A percentile compares a stretch with the other conserved stretches of the same genome.
Conservation (phyloP, 176 grass and related monocot genomes). For the Panicum miliaceum region DNA sequence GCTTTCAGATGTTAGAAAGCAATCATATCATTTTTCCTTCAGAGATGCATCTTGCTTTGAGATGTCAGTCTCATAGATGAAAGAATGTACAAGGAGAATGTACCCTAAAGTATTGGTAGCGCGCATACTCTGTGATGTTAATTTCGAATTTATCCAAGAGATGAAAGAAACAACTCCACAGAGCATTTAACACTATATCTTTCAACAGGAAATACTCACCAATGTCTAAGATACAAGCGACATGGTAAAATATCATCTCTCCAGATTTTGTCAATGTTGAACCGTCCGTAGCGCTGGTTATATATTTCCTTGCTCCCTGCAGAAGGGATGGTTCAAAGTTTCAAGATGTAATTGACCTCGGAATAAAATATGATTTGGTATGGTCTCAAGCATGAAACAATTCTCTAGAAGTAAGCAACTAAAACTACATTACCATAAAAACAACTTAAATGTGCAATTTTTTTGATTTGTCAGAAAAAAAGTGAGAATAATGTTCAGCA, state of each 20-base stretch:
- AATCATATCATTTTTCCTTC: constrained; percentile 28
- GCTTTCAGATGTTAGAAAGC: constrained; percentile 25
- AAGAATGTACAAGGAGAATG: constrained; percentile 12
- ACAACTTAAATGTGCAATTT: not conserved
- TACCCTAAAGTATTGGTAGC: not conserved
- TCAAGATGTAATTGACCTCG: not conserved
- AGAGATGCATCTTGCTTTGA: constrained; percentile 29
- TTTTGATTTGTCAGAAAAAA: not conserved
- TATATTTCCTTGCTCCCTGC: constrained; percentile 88
- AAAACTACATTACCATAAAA: not conserved
- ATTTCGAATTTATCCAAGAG: not conserved
- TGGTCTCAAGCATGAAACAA: not conserved
- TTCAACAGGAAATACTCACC: constrained; percentile 50
- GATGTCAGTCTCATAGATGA: constrained; percentile 27
- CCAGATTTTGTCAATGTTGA: constrained; percentile 92
- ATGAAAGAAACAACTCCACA: not conserved
- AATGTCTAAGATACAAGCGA: constrained; percentile 90
- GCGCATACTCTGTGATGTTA: not conserved
- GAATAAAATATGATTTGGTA: not conserved
- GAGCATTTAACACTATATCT: not conserved
- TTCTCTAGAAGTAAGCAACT: not conserved
- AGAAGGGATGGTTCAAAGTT: constrained; percentile 29
- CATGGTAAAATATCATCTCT: constrained; percentile 92
- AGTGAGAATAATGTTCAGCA: not conserved
- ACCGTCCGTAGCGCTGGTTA: constrained; percentile 75